Evolutionary conservation across 2,329 filamentous ascomycete species (phyloP), one percentile per base, ranked within the genome.

Genomic region (Calonectria pseudoturangicola): DNA sequence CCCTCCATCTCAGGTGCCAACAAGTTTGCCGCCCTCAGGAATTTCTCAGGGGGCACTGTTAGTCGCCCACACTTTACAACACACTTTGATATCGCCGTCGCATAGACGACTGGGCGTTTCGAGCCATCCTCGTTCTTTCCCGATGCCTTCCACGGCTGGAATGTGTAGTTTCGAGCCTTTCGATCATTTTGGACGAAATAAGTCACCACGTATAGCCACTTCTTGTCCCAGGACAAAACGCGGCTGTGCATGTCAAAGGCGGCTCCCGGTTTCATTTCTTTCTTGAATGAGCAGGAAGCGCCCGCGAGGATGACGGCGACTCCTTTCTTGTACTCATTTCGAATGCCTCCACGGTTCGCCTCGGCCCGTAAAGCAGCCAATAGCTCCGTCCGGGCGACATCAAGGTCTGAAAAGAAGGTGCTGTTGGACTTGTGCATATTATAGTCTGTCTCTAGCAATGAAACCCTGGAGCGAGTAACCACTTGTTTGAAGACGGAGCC

Each of bases 1-100:
- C 4, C 18, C n/a, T 13, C 45, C 45, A n/a, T 12, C 45, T 48
- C 45, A 21, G 45, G 45, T 25, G n/a, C 45, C 21, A 48, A 48
- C n/a, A 48, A 25, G 4, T 25, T 48, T 25, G 45, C 45, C 45
- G 45, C 45, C 9, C 45, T 48, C n/a, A 48, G n/a, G 21, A 48
- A 48, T 25, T 48, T 48, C 45, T 48, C 45, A 48, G 45, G 45
- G 45, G 45, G 45, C 45, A 48, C 45, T 48, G 45, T 48, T 13
- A 48, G n/a, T 48, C 45, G 45, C 18, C 45, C 21, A 48, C 45
- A 48, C 12, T 48, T 48, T 6, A 48, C 21, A n/a, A 48, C 45
- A 12, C 45, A 48, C n/a, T 25, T 48, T 4, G 45, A 48, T 8
- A 48, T 48, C n/a, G 45, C 45, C 7, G n/a, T 48, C 18, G 45